Base-by-base conservation (phyloP, 805 yeast species). In the Ogataea degrootiae region DNA sequence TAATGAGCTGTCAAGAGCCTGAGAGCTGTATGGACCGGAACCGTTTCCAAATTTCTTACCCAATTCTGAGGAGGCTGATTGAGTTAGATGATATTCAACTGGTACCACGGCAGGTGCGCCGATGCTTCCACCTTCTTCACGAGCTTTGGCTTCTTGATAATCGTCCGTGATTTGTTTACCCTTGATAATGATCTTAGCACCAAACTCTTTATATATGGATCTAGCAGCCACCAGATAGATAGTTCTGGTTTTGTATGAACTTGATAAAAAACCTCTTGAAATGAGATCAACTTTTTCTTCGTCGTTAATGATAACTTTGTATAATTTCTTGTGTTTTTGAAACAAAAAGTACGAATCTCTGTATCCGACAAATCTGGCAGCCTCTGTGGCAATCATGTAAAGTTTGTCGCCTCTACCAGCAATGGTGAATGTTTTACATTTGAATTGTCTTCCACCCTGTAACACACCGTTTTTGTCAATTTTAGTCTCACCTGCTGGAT, bases 341-440 rank as follows among this genome's bases (percentile, higher is more conserved):
- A 92, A 90, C 50, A 92, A 73, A 45, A 90, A 72, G 60, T 92
- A 90, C 2, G 96, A 87, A 62, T 92, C 97, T 56, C 97, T 77
- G 69, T 90, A 87, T 4, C 97, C 98, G 51, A 92, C 89, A 59
- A 92, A 82, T 56, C 98, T 78, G 1, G 99, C 97, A 2, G 97
- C 96, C 62, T 94, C 99, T 0, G 98, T 91, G 2, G 96, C 84
- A 42, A 94, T 78, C 96, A 92, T 91, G 66, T 80, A 94, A 48
- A 83, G 73, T 54, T 83, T 75, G 19, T 81, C 79, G 8, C 96
- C 97, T 46, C 80, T 73, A 5, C 80, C 83, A 38, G 71, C 61
- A 8, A 85, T 72, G 6, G 82, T 82, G 65, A 87, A 87, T 0
- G 85, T 77, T 50, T 83, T 77, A 46, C 84, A 81, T 49, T 91